Evolutionary conservation across 129 eudicot species (phyloP).

Genomic region (Artemisia argyi): DNA sequence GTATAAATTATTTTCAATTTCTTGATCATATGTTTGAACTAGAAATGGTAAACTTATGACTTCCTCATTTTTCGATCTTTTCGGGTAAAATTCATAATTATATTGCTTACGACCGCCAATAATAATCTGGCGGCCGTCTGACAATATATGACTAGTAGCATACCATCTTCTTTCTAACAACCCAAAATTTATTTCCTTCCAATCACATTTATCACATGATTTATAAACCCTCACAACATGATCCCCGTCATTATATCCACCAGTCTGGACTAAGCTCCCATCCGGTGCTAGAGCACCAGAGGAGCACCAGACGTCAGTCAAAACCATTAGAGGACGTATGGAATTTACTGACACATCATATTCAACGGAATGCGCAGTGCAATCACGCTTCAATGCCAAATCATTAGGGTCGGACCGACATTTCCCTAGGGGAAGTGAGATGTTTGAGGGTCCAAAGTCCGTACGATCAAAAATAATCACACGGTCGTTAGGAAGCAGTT

Average conservation of each 20-base stretch:
- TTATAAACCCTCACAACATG: constrained; percentile 41
- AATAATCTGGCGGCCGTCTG: constrained; percentile 63
- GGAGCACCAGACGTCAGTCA: constrained; percentile 76
- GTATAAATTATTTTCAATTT: constrained; percentile 64
- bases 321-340: constrained; percentile 59
- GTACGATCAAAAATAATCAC: constrained; percentile 76
- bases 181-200: constrained; percentile 43
- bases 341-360: constrained; percentile 51
- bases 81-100: constrained; percentile 71
- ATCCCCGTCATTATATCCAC: constrained; percentile 75
- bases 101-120: constrained; percentile 68
- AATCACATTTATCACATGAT: constrained; percentile 56
- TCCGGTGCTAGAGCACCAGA: constrained; percentile 54
- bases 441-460: constrained; percentile 65
- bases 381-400: constrained; percentile 38
- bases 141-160: constrained; percentile 59
- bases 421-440: constrained; percentile 47
- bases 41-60: constrained; percentile 41
- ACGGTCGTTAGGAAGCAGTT: constrained; percentile 63
- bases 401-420: constrained; percentile 52
- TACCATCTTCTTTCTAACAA: constrained; percentile 62
- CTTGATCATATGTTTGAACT: constrained; percentile 49
- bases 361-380: constrained; percentile 82
- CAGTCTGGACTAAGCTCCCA: constrained; percentile 60
- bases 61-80: constrained; percentile 15